Base-by-base conservation (phyloP, 2,329 filamentous ascomycete species). In the Basipetospora sp. region DNA sequence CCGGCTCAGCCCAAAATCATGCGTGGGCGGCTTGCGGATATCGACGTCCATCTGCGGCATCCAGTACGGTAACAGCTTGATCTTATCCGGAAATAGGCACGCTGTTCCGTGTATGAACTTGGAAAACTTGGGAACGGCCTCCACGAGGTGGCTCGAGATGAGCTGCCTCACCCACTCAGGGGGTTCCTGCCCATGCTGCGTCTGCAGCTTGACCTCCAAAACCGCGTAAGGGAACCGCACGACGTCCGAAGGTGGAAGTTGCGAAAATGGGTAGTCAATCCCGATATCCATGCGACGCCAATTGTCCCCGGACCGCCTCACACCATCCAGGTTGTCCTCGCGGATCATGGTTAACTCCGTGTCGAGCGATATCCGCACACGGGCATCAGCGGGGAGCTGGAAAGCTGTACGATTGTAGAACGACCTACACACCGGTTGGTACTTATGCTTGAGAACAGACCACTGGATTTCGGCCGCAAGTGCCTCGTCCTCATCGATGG, bases 381-480 rank as follows among this genome's bases (percentile, higher is more conserved):
- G 78, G 5, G 88, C 88, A 59, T 98, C 90, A 18, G 88, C 90
- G 1, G 90, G 90, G 25, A 98, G 73, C 65, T 98, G 90, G 60
- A 98, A 98, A 13, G 90, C 90, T 4, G 88, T 96, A 36, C 90
- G 83, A 63, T 98, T 92, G 62, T 98, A 98, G 63, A 98, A 98
- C 1, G 87, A 93, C 44, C 90, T 76, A 47, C 85, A 93, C 32
- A 94, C 87, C 1, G 90, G 90, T 46, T 77, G 73, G 48, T 96
- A 82, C 13, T 81, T 80, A 49, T 88, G 80, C 49, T 85, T 85
- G 43, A 98, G 69, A 19, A 92, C 75, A 1, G 87, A 86, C 59
- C 94, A 98, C 55, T 98, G 90, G 35, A 96, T 75, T 62, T 98
- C 90, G 36, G 78, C 74, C 3, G 90, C 88, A 34, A 98, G 67